Percentiles rank a stretch among this genome's conserved stretches.
Conservation (phyloP, 345 rosid species). For the Excoecaria cochinchinensis region DNA sequence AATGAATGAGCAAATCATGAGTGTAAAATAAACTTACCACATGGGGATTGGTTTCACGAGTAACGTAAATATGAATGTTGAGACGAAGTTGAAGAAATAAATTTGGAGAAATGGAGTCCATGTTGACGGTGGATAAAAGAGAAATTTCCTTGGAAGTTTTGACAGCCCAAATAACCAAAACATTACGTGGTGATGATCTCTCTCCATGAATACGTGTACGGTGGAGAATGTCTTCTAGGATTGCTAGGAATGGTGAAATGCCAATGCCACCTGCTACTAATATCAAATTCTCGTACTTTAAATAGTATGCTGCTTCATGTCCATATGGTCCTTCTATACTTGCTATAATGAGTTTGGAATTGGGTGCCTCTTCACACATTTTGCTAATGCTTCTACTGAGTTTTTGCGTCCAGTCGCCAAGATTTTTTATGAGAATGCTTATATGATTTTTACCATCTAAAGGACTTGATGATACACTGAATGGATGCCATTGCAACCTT, state of each 20-base stretch:
- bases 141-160: slow-evolving; percentile 69
- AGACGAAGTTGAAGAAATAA: slow-evolving; percentile 48
- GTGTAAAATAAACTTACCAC: slow-evolving; percentile 40
- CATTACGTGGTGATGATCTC: slow-evolving; percentile 49
- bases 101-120: slow-evolving; percentile 54
- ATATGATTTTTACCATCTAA: slow-evolving; percentile 60
- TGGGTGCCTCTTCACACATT: slow-evolving; percentile 26
- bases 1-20: too few species aligned
- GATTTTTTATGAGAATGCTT: slow-evolving; percentile 67
- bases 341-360: slow-evolving; percentile 44
- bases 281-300: slow-evolving; percentile 76
- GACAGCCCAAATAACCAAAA: slow-evolving; percentile 75
- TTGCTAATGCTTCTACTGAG: slow-evolving; percentile 46
- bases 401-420: slow-evolving; percentile 70
- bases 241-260: slow-evolving; percentile 78
- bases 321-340: slow-evolving; percentile 88
- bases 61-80: slow-evolving; percentile 53
- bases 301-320: slow-evolving; percentile 69
- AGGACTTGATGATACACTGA: slow-evolving; percentile 90
- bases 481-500: slow-evolving; percentile 96
- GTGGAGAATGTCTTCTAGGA: slow-evolving; percentile 67
- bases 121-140: slow-evolving; percentile 54
- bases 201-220: slow-evolving; percentile 43
- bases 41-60: slow-evolving; percentile 65
- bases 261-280: slow-evolving; percentile 92